Conservation (phyloP, 306 rosid species). For the Vigna hirtella region DNA sequence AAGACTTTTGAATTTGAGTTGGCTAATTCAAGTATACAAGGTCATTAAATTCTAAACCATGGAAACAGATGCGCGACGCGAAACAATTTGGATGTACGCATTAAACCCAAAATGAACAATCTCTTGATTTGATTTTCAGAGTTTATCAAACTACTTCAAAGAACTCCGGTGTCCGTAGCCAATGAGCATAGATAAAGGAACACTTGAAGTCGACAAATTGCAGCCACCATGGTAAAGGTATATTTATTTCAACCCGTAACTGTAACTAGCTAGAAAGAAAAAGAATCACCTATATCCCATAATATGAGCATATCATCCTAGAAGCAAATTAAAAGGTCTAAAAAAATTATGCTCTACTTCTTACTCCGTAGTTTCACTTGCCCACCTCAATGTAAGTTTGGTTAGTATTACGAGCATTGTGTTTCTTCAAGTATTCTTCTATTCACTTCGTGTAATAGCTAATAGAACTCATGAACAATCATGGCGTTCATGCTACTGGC, state of each 20-base stretch:
- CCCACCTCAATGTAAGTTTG: constrained; percentile 35
- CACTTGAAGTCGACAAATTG: background rate
- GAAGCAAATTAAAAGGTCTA: background rate
- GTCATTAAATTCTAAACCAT: no score
- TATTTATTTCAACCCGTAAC: constrained; percentile 18
- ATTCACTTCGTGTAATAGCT: constrained; percentile 33
- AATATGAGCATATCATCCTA: constrained; percentile 10
- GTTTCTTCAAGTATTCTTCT: constrained; percentile 39
- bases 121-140: background rate
- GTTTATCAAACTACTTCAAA: background rate
- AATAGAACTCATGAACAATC: constrained; percentile 8
- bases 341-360: constrained; percentile 26
- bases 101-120: background rate
- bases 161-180: background rate
- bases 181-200: constrained; percentile 7
- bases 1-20: no score
- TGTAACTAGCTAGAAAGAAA: constrained; percentile 24
- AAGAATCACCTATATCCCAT: constrained; percentile 8
- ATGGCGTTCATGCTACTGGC: constrained; percentile 21
- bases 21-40: no score
- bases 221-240: constrained; percentile 1
- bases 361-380: constrained; percentile 1
- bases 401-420: constrained; percentile 35
- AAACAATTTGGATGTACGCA: background rate
- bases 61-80: background rate